Base-by-base conservation (phyloP, 108 stramenopile species). In the Mediolabrus comicus region DNA sequence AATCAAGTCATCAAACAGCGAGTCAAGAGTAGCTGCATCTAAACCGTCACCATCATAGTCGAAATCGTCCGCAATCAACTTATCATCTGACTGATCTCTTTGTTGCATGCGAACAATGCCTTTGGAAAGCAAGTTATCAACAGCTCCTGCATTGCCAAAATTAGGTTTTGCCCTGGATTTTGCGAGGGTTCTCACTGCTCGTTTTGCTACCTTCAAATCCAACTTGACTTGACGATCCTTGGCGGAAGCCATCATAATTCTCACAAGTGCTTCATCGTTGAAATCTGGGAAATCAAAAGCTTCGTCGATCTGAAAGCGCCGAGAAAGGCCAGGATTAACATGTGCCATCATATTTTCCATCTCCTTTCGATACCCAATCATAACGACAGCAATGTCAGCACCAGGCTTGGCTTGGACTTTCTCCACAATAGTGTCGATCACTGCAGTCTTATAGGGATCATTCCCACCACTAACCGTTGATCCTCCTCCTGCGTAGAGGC, bases 271-370 rank as follows among this genome's bases (percentile, higher is more conserved):
- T 31, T 66, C 46, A 28, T 90, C 84, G 27, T 77, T 72, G 57
- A 88, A 92, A 72, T 92, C 89, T 27, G 89, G 84, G 56, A 92
- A 92, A 53, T 32, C 25, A 51, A 89, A 92, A 0, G 89, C 86
- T 33, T 91, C 59, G 13, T 90, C 84, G 26, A 69, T 19, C 6
- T 72, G 75, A 62, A 92, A 92, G 13, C 92, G 67, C 26, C 92
- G 83, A 7, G 67, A 27, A 4, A 92, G 65, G 7, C 92, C 92
- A 26, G 92, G 92, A 72, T 92, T 92, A 28, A 71, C 57, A 4
- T 80, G 58, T 0, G 65, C 33, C 28, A 92, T 36, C 80, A 92
- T 86, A 27, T 80, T 49, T 38, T 72, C 27, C 92, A 92, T 91
- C 35, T 77, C 58, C 3, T 84, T 84, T 52, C 76, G 68, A 59